phyloP scores from a whole-genome alignment of 1,284 basidiomycete genomes.

The Ceratobasidium sp. region DNA sequence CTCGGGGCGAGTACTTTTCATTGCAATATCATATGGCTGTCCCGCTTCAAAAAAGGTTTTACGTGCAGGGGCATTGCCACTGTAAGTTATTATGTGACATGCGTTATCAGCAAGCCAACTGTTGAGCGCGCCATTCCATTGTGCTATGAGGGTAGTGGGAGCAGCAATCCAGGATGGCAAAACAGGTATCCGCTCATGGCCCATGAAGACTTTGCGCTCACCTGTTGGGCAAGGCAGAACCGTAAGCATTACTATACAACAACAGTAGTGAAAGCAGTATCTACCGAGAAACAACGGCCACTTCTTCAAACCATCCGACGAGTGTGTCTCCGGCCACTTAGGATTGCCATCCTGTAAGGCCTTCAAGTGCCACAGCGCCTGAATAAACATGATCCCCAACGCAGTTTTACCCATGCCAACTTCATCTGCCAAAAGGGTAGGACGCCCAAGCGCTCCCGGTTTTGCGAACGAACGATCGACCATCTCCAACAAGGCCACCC shows the following conservation, averaged over 20 bases:
- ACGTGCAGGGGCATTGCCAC: not conserved
- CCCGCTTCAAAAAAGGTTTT: not conserved
- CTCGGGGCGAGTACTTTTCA: not conserved
- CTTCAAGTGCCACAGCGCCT: conserved; percentile 10
- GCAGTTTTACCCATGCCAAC: conserved; percentile 19
- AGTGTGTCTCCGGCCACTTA: not conserved
- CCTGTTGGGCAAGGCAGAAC: not conserved
- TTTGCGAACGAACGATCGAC: not conserved
- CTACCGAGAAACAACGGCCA: conserved; percentile 9
- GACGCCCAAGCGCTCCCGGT: not conserved
- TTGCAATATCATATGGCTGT: not conserved
- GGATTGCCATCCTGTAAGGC: not conserved
- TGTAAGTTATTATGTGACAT: not conserved
- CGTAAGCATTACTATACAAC: too few relatives aligned
- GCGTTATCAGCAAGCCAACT: not conserved
- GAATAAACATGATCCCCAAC: not conserved
- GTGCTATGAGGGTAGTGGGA: not conserved
- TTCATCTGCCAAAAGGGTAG: not conserved
- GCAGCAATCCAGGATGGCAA: not conserved
- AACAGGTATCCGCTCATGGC: not conserved
- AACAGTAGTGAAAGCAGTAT: too few relatives aligned
- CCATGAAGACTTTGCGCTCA: not conserved
- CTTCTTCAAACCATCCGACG: not conserved
- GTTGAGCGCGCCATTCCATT: not conserved
- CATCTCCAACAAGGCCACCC: not conserved